Percentiles rank a stretch among this genome's conserved stretches.
phyloP scores from a whole-genome alignment of 2,329 filamentous ascomycete genomes.

The Metarhizium rileyi region DNA sequence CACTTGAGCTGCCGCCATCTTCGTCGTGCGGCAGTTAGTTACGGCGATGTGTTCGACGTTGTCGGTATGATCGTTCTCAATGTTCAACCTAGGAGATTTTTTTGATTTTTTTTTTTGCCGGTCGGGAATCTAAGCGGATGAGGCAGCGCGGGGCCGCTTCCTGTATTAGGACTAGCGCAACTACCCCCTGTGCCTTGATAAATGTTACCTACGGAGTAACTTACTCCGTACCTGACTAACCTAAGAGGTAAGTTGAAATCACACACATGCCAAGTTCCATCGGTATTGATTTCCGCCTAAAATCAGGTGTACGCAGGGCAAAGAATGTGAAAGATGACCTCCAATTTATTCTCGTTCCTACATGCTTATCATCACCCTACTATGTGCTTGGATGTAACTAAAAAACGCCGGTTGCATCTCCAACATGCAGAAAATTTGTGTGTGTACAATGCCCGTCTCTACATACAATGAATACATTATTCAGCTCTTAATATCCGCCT shows the following conservation, averaged over 20 bases:
- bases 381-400: background rate
- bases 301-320: too few species aligned
- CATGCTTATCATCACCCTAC: background rate
- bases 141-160: conserved; percentile 2
- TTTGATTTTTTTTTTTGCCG: conserved; percentile 20
- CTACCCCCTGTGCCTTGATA: too few species aligned
- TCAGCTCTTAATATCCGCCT: conserved; percentile 27
- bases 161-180: conserved; percentile 4
- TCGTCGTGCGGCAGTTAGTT: conserved; percentile 31
- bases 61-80: conserved; percentile 1
- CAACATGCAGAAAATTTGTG: background rate
- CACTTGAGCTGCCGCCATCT: conserved; percentile 59
- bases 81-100: background rate
- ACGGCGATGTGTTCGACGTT: conserved; percentile 1
- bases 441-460: conserved; percentile 6
- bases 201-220: too few species aligned
- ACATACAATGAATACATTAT: background rate
- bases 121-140: conserved; percentile 15
- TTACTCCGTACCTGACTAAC: too few species aligned
- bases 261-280: too few species aligned
- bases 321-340: too few species aligned
- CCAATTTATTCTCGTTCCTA: too few species aligned
- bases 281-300: too few species aligned
- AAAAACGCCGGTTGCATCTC: conserved; percentile 11
- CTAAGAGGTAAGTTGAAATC: too few species aligned